These are phyloP conservation scores for Cucumis cinereus DNA, from an alignment of 306 rosid species.

Conservation along the genomic window DNA sequence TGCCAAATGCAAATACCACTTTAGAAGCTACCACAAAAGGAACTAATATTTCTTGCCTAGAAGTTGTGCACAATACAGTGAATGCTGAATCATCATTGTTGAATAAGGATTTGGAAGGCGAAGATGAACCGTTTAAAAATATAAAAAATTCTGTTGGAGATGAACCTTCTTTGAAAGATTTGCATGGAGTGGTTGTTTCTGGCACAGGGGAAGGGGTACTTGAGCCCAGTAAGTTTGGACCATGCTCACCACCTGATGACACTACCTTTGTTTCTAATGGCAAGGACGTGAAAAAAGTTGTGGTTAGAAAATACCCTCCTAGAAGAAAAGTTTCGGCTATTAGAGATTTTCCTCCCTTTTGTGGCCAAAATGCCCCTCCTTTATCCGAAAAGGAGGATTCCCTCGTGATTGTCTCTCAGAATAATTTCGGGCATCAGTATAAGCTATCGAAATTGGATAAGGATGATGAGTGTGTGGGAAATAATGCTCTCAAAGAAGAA, in stretches of 20 bases:
- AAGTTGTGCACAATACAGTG: slow-evolving; percentile 10
- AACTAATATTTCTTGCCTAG: neutral
- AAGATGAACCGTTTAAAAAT: neutral
- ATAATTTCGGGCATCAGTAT: slow-evolving; percentile 15
- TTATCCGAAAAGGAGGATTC: slow-evolving; percentile 15
- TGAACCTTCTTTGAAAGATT: slow-evolving; percentile 20
- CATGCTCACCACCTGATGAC: slow-evolving; percentile 11
- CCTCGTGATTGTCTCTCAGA: slow-evolving; percentile 7
- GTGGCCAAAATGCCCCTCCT: slow-evolving; percentile 49
- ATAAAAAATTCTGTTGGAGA: slow-evolving; percentile 8
- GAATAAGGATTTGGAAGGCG: slow-evolving; percentile 6
- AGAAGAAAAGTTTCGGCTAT: slow-evolving; percentile 55
- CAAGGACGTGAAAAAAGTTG: slow-evolving; percentile 18
- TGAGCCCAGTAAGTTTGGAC: slow-evolving; percentile 13
- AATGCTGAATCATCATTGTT: slow-evolving; percentile 13
- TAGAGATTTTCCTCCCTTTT: slow-evolving; percentile 56
- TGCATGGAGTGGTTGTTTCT: slow-evolving; percentile 11
- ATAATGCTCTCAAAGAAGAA: slow-evolving; percentile 20
- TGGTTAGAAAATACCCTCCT: slow-evolving; percentile 38
- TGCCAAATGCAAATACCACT: neutral
- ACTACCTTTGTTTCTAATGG: slow-evolving; percentile 19
- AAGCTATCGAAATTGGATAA: slow-evolving; percentile 10
- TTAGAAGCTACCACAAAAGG: slow-evolving; percentile 11
- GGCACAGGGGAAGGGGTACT: slow-evolving; percentile 17
- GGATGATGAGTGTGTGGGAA: slow-evolving; percentile 15